A percentile compares a stretch with the other conserved stretches of the same genome.
Conservation (phyloP, 345 rosid genomes). For the Garcia nutans region DNA sequence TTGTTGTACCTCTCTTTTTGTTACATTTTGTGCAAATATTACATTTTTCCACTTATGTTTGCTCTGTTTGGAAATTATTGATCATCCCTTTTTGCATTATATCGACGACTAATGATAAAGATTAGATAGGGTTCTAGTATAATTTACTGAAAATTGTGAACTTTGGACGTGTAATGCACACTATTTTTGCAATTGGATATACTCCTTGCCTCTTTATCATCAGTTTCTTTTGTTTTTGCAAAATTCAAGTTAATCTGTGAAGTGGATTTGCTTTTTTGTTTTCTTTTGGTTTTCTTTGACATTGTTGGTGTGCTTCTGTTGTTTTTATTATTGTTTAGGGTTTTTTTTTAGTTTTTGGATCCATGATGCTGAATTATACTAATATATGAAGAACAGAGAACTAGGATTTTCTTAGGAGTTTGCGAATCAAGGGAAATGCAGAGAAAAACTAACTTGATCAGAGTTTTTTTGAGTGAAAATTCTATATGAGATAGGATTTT, state of each 20-base stretch:
- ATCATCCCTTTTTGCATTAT: constrained; percentile 2
- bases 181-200: background rate
- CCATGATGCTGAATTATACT: constrained; percentile 17
- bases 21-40: background rate
- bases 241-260: constrained; percentile 17
- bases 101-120: constrained; percentile 11
- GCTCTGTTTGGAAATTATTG: constrained; percentile 13
- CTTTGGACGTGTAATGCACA: constrained; percentile 9
- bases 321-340: constrained; percentile 15
- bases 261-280: background rate
- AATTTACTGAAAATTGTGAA: constrained; percentile 14
- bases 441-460: constrained; percentile 5
- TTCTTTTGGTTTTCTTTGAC: background rate
- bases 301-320: constrained; percentile 1
- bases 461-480: background rate
- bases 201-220: constrained; percentile 2
- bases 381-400: constrained; percentile 1
- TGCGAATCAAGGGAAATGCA: constrained; percentile 9
- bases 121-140: constrained; percentile 22
- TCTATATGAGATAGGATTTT: background rate
- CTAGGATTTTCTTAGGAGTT: constrained; percentile 17
- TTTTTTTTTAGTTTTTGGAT: constrained; percentile 5
- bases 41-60: constrained; percentile 1
- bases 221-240: constrained; percentile 1
- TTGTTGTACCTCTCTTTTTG: background rate